These are phyloP conservation scores for Alternaria brassicae DNA, from an alignment of 2,329 filamentous ascomycete genomes.

Conservation along the genomic window DNA sequence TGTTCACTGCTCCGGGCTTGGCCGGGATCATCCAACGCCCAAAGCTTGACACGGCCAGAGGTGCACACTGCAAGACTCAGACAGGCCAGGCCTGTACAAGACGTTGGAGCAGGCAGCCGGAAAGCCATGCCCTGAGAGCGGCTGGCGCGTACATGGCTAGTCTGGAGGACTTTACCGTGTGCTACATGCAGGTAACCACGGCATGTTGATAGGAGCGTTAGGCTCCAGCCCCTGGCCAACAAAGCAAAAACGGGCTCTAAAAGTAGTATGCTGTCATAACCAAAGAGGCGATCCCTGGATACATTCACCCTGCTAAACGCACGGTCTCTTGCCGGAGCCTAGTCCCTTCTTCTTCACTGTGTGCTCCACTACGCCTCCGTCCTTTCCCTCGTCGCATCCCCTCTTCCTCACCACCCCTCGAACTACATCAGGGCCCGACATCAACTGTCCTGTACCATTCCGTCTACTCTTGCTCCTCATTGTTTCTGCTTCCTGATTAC, in stretches of 20 bases:
- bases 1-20: constrained; percentile 14
- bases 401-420: constrained; percentile 29
- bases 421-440: constrained; percentile 35
- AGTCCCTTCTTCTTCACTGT: constrained; percentile 40
- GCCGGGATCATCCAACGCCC: constrained; percentile 18
- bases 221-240: constrained; percentile 33
- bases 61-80: constrained; percentile 11
- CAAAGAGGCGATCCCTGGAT: constrained; percentile 41
- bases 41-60: constrained; percentile 18
- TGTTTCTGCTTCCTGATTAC: constrained; percentile 2
- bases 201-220: constrained; percentile 20
- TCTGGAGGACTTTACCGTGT: constrained; percentile 11
- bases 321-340: constrained; percentile 41
- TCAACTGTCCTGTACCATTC: constrained; percentile 20
- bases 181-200: constrained; percentile 30
- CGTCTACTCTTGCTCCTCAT: constrained; percentile 7
- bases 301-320: constrained; percentile 45
- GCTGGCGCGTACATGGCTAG: constrained; percentile 12
- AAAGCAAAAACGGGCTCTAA: constrained; percentile 37
- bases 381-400: constrained; percentile 34
- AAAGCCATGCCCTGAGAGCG: constrained; percentile 16
- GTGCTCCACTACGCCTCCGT: constrained; percentile 42
- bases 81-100: constrained; percentile 17
- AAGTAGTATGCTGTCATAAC: constrained; percentile 47
- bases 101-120: constrained; percentile 25